Evolutionary conservation across 2,329 filamentous ascomycete species (phyloP), one percentile per base, ranked within the genome.

Genomic region (Phaeosphaeriaceae sp.): DNA sequence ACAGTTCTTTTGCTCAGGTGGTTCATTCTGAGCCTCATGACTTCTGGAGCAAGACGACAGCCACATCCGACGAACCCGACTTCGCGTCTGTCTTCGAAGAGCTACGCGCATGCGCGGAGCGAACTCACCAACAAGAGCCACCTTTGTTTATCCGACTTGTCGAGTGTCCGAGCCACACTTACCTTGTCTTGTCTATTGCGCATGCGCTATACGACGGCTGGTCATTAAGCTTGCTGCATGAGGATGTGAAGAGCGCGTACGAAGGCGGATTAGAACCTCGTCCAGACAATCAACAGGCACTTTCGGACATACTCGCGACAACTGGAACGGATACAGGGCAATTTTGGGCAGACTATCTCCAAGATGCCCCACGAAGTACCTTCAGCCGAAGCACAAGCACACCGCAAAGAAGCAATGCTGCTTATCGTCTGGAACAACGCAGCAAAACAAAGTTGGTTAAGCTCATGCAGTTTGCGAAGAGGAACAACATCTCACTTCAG

Each of bases 141-240:
- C 76, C 22, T 51, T 74, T 67, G 25, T 76, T 75, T 17, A 54
- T 86, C 15, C 76, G 75, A 2, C 51, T 82, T 3, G 64, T 82
- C 20, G 61, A 73, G 17, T 70, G 77, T 20, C 54, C 68, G 0
- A 51, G 60, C 6, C 71, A 76, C 17, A 71, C 53, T 2, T 84
- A 83, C 56, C 67, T 87, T n/a, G 57, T 86, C 4, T 73, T 97
- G 1, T 93, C 92, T 0, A 88, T 97, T 41, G 85, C 93, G 0
- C 93, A 97, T 76, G 92, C 93, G 1, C 82, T 97, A 20, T 97
- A 97, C 65, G 93, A 97, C 71, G 93, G 93, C 0, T 93, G 89
- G 86, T 96, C 93, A 2, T 83, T 97, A 13, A 81, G 83, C 3
- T 79, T 96, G 17, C 76, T 97, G 1, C 92, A 95, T 66, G 80